Evolutionary conservation across 192 early-diverging fungal genomes (phyloP).

Genomic region (Fimicolochytrium jonesii): DNA sequence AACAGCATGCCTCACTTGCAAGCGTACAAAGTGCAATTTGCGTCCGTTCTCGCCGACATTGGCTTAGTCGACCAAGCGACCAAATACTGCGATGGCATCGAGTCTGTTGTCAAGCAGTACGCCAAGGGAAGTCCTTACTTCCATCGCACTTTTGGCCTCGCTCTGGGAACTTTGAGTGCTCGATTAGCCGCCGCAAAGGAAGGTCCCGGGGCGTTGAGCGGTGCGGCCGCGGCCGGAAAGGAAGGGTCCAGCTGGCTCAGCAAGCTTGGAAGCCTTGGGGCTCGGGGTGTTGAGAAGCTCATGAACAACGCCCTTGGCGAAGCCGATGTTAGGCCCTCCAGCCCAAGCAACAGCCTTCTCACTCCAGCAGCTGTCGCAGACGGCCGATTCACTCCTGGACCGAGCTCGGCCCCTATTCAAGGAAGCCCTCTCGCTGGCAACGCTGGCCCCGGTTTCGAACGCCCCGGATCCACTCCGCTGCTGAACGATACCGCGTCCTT

Average conservation of each 20-base stretch:
- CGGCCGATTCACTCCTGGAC: not conserved
- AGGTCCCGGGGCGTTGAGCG: not conserved
- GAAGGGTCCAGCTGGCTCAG: slow-evolving; percentile 44
- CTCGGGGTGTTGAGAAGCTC: slow-evolving; percentile 57
- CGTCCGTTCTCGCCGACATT: slow-evolving; percentile 75
- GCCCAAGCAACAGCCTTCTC: not conserved
- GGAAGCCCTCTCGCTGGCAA: not conserved
- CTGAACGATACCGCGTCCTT: not conserved
- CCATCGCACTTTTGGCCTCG: slow-evolving; percentile 64
- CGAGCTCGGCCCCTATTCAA: not conserved
- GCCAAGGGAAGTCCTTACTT: slow-evolving; percentile 79
- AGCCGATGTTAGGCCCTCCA: slow-evolving; percentile 1
- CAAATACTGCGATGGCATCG: slow-evolving; percentile 75
- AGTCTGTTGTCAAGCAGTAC: slow-evolving; percentile 64
- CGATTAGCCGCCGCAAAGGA: slow-evolving; percentile 29
- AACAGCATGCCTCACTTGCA: slow-evolving; percentile 82
- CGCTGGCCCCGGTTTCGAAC: not conserved
- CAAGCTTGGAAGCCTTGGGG: slow-evolving; percentile 43
- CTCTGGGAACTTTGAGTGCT: slow-evolving; percentile 52
- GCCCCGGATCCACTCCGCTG: not conserved
- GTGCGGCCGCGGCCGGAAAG: slow-evolving; percentile 11
- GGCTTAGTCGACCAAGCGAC: slow-evolving; percentile 70
- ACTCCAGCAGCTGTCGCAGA: not conserved
- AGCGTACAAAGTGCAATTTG: slow-evolving; percentile 79
- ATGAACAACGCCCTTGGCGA: slow-evolving; percentile 63